Evolutionary conservation across 768 basidiomycete species (phyloP).

Genomic region (Xerocomellus amylosporus): DNA sequence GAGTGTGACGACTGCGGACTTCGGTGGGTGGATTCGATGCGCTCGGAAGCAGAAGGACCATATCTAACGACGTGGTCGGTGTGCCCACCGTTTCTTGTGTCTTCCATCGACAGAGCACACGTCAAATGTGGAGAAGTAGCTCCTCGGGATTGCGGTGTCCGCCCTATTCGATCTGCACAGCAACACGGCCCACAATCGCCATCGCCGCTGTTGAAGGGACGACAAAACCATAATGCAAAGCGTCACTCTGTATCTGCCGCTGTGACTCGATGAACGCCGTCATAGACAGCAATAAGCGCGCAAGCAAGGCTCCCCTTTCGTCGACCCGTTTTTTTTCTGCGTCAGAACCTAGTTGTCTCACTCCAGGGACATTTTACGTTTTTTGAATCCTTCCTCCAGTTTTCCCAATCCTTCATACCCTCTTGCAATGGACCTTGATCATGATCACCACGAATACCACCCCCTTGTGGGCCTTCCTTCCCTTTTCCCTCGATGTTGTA

Average conservation of each 20-base stretch:
- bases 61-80: conserved; percentile 17
- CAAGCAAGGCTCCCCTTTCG: not conserved
- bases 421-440: conserved; percentile 20
- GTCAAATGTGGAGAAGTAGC: conserved; percentile 84
- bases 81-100: conserved; percentile 1
- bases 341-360: conserved; percentile 4
- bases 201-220: conserved; percentile 29
- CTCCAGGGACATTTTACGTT: conserved; percentile 12
- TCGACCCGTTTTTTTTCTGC: conserved; percentile 2
- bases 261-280: conserved; percentile 25
- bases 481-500: conserved; percentile 16
- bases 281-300: conserved; percentile 16
- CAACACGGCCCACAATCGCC: conserved; percentile 20
- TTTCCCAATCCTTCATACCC: conserved; percentile 9
- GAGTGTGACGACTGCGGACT: conserved; percentile 89
- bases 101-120: conserved; percentile 56
- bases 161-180: conserved; percentile 33
- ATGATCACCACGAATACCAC: conserved; percentile 15
- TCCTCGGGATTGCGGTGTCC: conserved; percentile 74
- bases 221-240: conserved; percentile 26
- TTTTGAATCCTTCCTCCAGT: not conserved
- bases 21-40: conserved; percentile 41
- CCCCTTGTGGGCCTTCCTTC: conserved; percentile 4
- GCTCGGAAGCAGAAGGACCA: conserved; percentile 9
- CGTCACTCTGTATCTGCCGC: conserved; percentile 24